Conservation (phyloP, 768 basidiomycete species). For the Leccinum barrowsii region DNA sequence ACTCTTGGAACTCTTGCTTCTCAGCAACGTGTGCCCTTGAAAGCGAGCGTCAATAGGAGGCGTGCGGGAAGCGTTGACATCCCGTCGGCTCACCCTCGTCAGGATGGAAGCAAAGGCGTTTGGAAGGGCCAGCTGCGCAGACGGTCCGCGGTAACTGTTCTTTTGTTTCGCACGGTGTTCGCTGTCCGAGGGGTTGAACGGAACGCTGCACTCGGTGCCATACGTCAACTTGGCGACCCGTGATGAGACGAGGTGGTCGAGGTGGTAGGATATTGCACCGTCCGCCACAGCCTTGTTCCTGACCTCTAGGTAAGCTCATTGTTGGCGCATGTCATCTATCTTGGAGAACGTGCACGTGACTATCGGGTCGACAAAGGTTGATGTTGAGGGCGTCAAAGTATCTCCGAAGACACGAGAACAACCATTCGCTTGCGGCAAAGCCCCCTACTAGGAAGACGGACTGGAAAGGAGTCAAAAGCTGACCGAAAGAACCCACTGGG, state of each 20-base stretch:
- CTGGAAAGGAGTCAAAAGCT: slow-evolving; percentile 10
- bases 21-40: slow-evolving; percentile 44
- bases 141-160: slow-evolving; percentile 32
- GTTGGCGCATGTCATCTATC: background rate
- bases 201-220: slow-evolving; percentile 39
- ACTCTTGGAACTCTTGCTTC: slow-evolving; percentile 41
- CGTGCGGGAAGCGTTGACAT: background rate
- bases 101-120: slow-evolving; percentile 43
- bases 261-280: slow-evolving; percentile 40
- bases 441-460: slow-evolving; percentile 52
- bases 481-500: background rate
- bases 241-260: slow-evolving; percentile 47
- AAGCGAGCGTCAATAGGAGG: background rate
- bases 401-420: slow-evolving; percentile 41
- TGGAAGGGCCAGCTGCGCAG: slow-evolving; percentile 38
- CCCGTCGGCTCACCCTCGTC: slow-evolving; percentile 32
- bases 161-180: slow-evolving; percentile 41
- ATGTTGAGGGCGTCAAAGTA: slow-evolving; percentile 38
- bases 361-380: slow-evolving; percentile 48
- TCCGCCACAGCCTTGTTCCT: slow-evolving; percentile 53
- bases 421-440: slow-evolving; percentile 48
- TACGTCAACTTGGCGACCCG: slow-evolving; percentile 49
- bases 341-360: slow-evolving; percentile 44
- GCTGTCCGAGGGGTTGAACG: slow-evolving; percentile 32
- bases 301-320: slow-evolving; percentile 11